These are phyloP conservation scores for Termitomyces sp. DNA, from an alignment of 768 basidiomycete genomes.

Conservation along the genomic window DNA sequence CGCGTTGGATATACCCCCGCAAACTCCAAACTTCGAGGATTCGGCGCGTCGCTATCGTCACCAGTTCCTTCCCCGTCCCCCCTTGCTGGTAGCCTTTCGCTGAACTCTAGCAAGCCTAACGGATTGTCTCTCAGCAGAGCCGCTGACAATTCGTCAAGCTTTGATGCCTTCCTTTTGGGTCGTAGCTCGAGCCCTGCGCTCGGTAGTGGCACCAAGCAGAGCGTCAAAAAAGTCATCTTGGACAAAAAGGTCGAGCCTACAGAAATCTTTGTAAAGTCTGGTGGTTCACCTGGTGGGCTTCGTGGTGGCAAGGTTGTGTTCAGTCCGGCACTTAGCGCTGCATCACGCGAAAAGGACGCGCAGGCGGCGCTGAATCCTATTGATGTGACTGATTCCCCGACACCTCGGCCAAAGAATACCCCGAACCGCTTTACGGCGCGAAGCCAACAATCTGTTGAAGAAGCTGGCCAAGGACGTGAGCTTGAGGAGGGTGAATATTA, in stretches of 20 bases:
- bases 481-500: conserved; percentile 90
- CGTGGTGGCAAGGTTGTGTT: conserved; percentile 62
- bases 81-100: conserved; percentile 37
- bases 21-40: conserved; percentile 72
- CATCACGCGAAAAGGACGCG: conserved; percentile 72
- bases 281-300: conserved; percentile 42
- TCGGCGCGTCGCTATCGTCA: conserved; percentile 47
- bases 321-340: conserved; percentile 72
- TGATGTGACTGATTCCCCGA: conserved; percentile 32
- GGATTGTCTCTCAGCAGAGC: conserved; percentile 52
- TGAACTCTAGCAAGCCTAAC: conserved; percentile 55
- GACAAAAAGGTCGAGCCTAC: conserved; percentile 80
- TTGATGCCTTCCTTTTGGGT: conserved; percentile 66
- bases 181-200: conserved; percentile 61
- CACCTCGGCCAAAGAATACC: conserved; percentile 35
- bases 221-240: conserved; percentile 90
- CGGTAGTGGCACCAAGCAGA: conserved; percentile 70
- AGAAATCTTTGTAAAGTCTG: conserved; percentile 61
- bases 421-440: conserved; percentile 42
- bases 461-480: conserved; percentile 30
- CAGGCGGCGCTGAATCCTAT: conserved; percentile 31
- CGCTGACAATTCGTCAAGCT: conserved; percentile 42
- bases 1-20: conserved; percentile 68
- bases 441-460: conserved; percentile 24
- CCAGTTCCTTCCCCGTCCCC: conserved; percentile 38